Evolutionary conservation across 768 basidiomycete species (phyloP).

Genomic region (Boletellus emodensis): DNA sequence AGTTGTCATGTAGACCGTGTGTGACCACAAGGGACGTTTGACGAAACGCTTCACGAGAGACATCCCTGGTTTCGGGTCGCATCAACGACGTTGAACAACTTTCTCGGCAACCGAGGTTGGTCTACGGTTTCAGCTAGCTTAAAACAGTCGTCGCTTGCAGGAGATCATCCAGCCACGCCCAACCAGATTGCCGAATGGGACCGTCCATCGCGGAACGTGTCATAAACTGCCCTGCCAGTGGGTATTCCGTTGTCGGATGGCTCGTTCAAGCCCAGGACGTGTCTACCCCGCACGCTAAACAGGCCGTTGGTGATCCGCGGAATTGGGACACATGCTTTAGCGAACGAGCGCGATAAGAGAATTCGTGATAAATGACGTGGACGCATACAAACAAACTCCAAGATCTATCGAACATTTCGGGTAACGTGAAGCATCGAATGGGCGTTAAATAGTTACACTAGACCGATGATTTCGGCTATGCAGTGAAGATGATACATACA

Average conservation of each 20-base stretch:
- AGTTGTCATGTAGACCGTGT: conserved; percentile 1
- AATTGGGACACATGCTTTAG: background rate
- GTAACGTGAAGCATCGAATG: background rate
- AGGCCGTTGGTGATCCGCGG: background rate
- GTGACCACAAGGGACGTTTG: background rate
- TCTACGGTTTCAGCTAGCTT: no score
- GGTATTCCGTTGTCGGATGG: background rate
- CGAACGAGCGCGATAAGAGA: conserved; percentile 2
- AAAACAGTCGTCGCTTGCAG: no score
- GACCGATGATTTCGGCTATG: background rate
- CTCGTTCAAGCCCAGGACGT: background rate
- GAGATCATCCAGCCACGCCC: no score
- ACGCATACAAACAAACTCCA: background rate
- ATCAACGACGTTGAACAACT: conserved; percentile 1
- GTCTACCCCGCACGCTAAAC: background rate
- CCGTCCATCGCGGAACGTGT: conserved; percentile 1
- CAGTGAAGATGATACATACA: conserved; percentile 5
- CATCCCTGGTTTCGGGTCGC: background rate
- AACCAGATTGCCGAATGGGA: background rate
- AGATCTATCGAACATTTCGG: background rate
- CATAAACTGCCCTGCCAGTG: background rate
- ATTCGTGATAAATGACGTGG: background rate
- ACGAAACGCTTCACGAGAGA: background rate
- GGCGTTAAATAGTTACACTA: conserved; percentile 1
- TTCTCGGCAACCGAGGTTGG: no score